Conservation (phyloP, 2,329 filamentous ascomycete genomes). For the Sphaerulina vaccinii region DNA sequence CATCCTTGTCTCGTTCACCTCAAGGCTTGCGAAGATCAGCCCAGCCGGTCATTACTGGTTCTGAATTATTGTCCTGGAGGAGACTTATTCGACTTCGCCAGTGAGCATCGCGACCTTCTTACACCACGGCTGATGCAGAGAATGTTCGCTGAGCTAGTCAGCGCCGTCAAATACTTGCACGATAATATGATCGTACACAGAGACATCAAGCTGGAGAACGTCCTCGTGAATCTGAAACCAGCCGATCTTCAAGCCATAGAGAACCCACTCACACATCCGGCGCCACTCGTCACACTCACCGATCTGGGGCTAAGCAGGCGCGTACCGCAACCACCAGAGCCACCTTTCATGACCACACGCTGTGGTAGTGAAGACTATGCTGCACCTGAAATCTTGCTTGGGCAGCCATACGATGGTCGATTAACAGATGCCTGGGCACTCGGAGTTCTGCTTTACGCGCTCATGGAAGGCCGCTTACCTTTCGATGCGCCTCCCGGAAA, state of each 20-base stretch:
- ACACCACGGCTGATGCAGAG: conserved; percentile 70
- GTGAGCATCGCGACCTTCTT: conserved; percentile 65
- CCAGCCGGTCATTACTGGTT: conserved; percentile 77
- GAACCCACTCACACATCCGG: conserved; percentile 73
- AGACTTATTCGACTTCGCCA: conserved; percentile 91
- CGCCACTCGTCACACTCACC: conserved; percentile 82
- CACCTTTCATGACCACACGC: conserved; percentile 85
- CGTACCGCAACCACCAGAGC: conserved; percentile 69
- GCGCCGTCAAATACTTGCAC: conserved; percentile 83
- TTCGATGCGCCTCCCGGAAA: conserved; percentile 87
- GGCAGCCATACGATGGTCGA: conserved; percentile 89
- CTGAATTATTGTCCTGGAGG: conserved; percentile 91
- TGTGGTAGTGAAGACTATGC: conserved; percentile 98
- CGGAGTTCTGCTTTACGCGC: conserved; percentile 86
- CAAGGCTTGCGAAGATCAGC: conserved; percentile 86
- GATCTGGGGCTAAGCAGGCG: conserved; percentile 87
- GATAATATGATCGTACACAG: conserved; percentile 84
- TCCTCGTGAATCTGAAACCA: conserved; percentile 80
- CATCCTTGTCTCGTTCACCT: conserved; percentile 90
- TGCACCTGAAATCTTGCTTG: conserved; percentile 92
- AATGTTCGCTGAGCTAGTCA: conserved; percentile 86
- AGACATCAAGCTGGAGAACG: conserved; percentile 98
- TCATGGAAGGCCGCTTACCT: conserved; percentile 87
- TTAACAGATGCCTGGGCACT: conserved; percentile 93
- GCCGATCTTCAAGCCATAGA: conserved; percentile 59